Percentiles rank a stretch among this genome's conserved stretches.
phyloP scores from a whole-genome alignment of 345 rosid species.

The Cardamine chenopodiifolia region DNA sequence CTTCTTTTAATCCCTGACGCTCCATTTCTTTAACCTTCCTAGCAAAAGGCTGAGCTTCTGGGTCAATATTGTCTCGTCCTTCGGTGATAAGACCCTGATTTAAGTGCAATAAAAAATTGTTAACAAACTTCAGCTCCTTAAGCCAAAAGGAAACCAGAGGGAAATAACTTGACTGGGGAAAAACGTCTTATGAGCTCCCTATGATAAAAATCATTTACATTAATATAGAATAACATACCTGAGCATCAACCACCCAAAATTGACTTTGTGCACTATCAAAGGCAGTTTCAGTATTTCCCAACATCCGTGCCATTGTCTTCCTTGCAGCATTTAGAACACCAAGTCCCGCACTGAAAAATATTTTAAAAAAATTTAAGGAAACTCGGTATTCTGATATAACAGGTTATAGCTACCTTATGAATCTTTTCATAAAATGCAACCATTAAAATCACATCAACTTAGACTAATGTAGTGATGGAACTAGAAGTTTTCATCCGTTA shows the following conservation, averaged over 20 bases:
- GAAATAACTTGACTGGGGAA: background rate
- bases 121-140: slow-evolving; percentile 26
- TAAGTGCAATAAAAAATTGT: slow-evolving; percentile 37
- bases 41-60: slow-evolving; percentile 84
- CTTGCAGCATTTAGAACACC: slow-evolving; percentile 97
- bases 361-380: slow-evolving; percentile 34
- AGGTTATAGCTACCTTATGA: background rate
- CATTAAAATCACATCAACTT: slow-evolving; percentile 4
- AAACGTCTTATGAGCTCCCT: slow-evolving; percentile 19
- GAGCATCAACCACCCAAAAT: slow-evolving; percentile 97
- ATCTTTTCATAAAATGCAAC: slow-evolving; percentile 14
- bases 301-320: slow-evolving; percentile 98
- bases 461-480: slow-evolving; percentile 18
- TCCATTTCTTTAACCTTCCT: slow-evolving; percentile 70
- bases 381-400: slow-evolving; percentile 1
- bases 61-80: slow-evolving; percentile 73
- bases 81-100: slow-evolving; percentile 90
- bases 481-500: background rate
- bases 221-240: slow-evolving; percentile 48
- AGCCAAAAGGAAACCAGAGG: slow-evolving; percentile 32
- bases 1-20: slow-evolving; percentile 91
- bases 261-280: slow-evolving; percentile 92
- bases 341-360: slow-evolving; percentile 82
- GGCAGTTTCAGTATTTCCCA: slow-evolving; percentile 82
- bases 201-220: slow-evolving; percentile 2